These are phyloP conservation scores for Aspergillus sclerotialis DNA, from an alignment of 2,329 filamentous ascomycete species.

Conservation along the genomic window DNA sequence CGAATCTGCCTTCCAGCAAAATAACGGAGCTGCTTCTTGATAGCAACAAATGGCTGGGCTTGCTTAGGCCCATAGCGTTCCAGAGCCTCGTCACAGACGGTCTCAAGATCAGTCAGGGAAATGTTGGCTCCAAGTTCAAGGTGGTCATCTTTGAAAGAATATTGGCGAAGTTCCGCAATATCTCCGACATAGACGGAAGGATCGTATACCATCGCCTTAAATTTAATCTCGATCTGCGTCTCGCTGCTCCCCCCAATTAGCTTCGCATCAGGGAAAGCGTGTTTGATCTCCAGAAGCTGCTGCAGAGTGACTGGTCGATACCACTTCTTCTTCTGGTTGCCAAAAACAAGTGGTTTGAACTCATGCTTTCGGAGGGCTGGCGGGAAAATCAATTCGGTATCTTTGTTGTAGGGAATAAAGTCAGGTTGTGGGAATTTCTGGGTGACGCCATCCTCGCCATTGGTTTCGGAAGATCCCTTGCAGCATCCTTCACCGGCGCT, in stretches of 20 bases:
- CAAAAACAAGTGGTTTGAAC: slow-evolving; percentile 75
- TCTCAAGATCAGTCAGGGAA: slow-evolving; percentile 81
- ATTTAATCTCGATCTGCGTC: slow-evolving; percentile 97
- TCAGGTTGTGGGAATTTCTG: slow-evolving; percentile 74
- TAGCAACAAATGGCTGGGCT: slow-evolving; percentile 79
- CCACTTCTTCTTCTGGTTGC: slow-evolving; percentile 93
- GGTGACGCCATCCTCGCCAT: slow-evolving; percentile 25
- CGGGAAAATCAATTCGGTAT: slow-evolving; percentile 93
- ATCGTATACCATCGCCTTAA: slow-evolving; percentile 87
- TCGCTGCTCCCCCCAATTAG: slow-evolving; percentile 94
- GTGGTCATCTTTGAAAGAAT: slow-evolving; percentile 68
- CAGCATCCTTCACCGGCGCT: slow-evolving; percentile 58
- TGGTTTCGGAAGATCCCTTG: slow-evolving; percentile 48
- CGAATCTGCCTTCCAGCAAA: slow-evolving; percentile 94
- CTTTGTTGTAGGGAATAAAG: slow-evolving; percentile 89
- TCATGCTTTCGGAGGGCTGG: slow-evolving; percentile 76
- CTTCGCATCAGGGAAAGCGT: slow-evolving; percentile 74
- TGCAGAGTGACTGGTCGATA: slow-evolving; percentile 79
- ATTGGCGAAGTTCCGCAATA: slow-evolving; percentile 81
- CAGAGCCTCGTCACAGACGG: slow-evolving; percentile 72
- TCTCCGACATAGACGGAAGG: slow-evolving; percentile 90
- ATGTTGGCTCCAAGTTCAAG: slow-evolving; percentile 94
- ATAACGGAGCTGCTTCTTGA: slow-evolving; percentile 87
- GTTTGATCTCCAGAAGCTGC: slow-evolving; percentile 89
- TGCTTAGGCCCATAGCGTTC: slow-evolving; percentile 64